Conservation (phyloP, 2,329 filamentous ascomycete species). For the Trichoderma afroharzianum region DNA sequence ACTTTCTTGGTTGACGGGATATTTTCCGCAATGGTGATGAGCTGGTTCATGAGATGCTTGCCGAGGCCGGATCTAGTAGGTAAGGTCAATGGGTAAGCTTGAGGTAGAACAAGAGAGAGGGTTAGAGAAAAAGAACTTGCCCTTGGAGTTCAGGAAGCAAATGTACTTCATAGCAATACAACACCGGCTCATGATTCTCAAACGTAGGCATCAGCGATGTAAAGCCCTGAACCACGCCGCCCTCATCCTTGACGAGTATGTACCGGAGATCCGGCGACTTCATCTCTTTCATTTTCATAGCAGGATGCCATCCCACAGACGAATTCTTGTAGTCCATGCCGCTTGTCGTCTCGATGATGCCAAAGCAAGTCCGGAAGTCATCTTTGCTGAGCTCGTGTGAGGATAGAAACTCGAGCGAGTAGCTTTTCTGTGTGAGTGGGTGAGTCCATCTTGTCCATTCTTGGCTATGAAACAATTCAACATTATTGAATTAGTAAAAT, state of each 20-base stretch:
- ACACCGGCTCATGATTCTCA: constrained; percentile 61
- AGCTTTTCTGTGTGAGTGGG: constrained; percentile 40
- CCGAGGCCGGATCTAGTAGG: constrained; percentile 58
- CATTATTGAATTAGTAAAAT: background rate
- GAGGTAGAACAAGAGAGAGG: too few species aligned
- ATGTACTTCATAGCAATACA: constrained; percentile 80
- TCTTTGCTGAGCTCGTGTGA: constrained; percentile 36
- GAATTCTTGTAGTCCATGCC: constrained; percentile 61
- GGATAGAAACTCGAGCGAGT: constrained; percentile 43
- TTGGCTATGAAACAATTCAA: background rate
- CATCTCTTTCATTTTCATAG: constrained; percentile 65
- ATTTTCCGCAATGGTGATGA: constrained; percentile 50
- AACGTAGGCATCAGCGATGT: constrained; percentile 69
- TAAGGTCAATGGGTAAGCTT: background rate
- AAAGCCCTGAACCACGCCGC: constrained; percentile 47
- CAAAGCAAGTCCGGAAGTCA: constrained; percentile 53
- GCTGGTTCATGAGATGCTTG: constrained; percentile 53
- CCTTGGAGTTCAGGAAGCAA: constrained; percentile 54
- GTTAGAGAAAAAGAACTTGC: too few species aligned
- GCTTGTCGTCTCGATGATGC: constrained; percentile 61
- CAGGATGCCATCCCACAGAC: constrained; percentile 58
- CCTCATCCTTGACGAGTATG: constrained; percentile 51
- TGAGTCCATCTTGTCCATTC: constrained; percentile 48
- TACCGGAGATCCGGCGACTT: constrained; percentile 63
- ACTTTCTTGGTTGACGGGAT: constrained; percentile 58